These are phyloP conservation scores for Dictyophora rubrovolvata DNA, from an alignment of 768 basidiomycete genomes.

Conservation along the genomic window DNA sequence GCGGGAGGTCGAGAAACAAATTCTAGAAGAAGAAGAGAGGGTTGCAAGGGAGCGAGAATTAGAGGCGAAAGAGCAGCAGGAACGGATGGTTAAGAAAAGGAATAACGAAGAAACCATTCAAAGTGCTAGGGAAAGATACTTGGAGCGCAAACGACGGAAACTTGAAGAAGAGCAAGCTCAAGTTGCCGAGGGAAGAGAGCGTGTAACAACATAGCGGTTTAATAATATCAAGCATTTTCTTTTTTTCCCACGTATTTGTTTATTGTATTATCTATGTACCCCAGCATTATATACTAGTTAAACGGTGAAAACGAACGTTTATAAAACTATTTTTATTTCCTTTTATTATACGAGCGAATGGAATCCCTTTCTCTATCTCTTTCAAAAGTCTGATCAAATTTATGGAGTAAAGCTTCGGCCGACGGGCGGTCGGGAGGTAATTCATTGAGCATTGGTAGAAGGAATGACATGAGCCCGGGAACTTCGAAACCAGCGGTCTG, in stretches of 20 bases:
- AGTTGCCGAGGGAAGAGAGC: slow-evolving; percentile 3
- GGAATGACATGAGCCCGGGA: slow-evolving; percentile 48
- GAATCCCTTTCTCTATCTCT: neutral
- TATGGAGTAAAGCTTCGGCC: slow-evolving; percentile 34
- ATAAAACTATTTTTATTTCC: neutral
- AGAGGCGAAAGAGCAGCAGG: slow-evolving; percentile 53
- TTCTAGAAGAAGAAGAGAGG: slow-evolving; percentile 64
- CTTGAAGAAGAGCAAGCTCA: slow-evolving; percentile 36
- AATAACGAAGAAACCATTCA: slow-evolving; percentile 68
- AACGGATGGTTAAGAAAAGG: slow-evolving; percentile 58
- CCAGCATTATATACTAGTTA: neutral
- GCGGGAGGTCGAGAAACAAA: slow-evolving; percentile 66
- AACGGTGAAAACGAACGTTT: too few relatives aligned
- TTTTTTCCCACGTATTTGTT: neutral
- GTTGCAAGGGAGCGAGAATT: slow-evolving; percentile 43
- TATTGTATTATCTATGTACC: neutral
- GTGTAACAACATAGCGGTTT: neutral
- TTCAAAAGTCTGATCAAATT: slow-evolving; percentile 39
- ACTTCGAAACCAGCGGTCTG: slow-evolving; percentile 49
- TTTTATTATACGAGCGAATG: neutral
- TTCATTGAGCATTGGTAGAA: slow-evolving; percentile 49
- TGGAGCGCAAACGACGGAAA: slow-evolving; percentile 70
- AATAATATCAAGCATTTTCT: too few relatives aligned
- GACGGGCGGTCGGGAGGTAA: slow-evolving; percentile 44
- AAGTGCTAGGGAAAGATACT: slow-evolving; percentile 63